Percentiles rank a stretch among this genome's conserved stretches.
phyloP scores from a whole-genome alignment of 2,329 filamentous ascomycete genomes.

The Karstenula rhodostoma region DNA sequence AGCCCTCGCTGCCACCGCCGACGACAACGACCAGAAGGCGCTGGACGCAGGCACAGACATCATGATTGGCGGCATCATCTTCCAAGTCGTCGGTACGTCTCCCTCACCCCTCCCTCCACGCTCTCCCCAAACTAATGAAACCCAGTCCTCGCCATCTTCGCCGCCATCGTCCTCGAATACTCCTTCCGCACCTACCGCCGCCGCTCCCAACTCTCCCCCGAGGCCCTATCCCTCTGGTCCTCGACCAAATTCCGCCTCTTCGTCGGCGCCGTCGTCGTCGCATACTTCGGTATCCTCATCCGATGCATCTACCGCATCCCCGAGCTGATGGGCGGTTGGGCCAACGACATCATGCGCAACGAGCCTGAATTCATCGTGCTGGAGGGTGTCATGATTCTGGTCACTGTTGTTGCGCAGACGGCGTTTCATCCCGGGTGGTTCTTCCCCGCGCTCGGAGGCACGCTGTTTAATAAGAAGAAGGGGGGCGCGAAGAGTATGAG shows the following conservation, averaged over 20 bases:
- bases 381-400: slow-evolving; percentile 60
- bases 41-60: slow-evolving; percentile 59
- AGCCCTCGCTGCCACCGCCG: slow-evolving; percentile 61
- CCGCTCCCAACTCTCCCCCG: slow-evolving; percentile 22
- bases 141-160: slow-evolving; percentile 54
- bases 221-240: slow-evolving; percentile 22
- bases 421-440: slow-evolving; percentile 54
- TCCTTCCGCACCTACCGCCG: slow-evolving; percentile 29
- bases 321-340: slow-evolving; percentile 56
- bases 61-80: slow-evolving; percentile 64
- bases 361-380: slow-evolving; percentile 58
- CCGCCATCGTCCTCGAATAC: slow-evolving; percentile 49
- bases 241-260: slow-evolving; percentile 30
- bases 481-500: slow-evolving; percentile 6
- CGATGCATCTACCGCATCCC: slow-evolving; percentile 58
- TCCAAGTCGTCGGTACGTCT: slow-evolving; percentile 60
- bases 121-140: slow-evolving; percentile 24
- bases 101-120: slow-evolving; percentile 25
- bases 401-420: slow-evolving; percentile 55
- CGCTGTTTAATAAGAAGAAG: slow-evolving; percentile 10
- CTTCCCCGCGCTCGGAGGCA: slow-evolving; percentile 27
- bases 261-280: slow-evolving; percentile 40
- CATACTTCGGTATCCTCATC: slow-evolving; percentile 55
- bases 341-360: slow-evolving; percentile 53
- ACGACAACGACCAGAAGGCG: slow-evolving; percentile 41